Evolutionary conservation across 495 filamentous ascomycete genomes (phyloP).

Genomic region (Lophium mytilinum): DNA sequence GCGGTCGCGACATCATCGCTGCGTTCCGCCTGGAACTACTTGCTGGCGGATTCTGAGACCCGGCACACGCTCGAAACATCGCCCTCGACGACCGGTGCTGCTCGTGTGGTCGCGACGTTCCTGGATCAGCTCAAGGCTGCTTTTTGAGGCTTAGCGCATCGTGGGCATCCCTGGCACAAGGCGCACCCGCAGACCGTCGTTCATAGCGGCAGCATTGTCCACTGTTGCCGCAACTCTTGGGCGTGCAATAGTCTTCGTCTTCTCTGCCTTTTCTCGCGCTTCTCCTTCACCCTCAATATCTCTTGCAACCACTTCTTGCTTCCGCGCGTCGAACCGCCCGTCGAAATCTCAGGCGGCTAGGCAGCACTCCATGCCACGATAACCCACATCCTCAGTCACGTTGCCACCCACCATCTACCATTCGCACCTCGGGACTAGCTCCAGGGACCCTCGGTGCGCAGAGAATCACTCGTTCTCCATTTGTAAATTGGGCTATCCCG

Average conservation of each 20-base stretch:
- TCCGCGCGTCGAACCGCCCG: background rate
- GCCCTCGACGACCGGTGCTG: background rate
- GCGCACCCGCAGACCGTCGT: slow-evolving; percentile 3
- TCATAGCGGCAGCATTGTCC: background rate
- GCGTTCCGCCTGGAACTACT: slow-evolving; percentile 2
- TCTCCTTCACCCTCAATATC: background rate
- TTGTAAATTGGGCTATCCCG: too few species aligned
- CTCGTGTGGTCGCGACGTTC: background rate
- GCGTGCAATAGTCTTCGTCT: background rate
- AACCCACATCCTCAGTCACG: slow-evolving; percentile 15
- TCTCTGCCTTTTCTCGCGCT: background rate
- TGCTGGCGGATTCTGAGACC: background rate
- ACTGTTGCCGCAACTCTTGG: background rate
- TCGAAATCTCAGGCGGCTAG: slow-evolving; percentile 4
- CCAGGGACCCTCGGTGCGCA: background rate
- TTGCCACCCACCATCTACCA: slow-evolving; percentile 2
- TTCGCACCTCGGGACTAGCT: background rate
- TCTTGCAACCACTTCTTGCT: background rate
- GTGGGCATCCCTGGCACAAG: background rate
- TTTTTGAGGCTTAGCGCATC: background rate
- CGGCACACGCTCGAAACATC: background rate
- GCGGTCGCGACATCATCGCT: slow-evolving; percentile 11
- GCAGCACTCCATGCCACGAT: slow-evolving; percentile 19
- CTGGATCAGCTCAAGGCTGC: background rate
- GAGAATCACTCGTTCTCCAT: background rate